Evolutionary conservation across 2,329 filamentous ascomycete species (phyloP), one percentile per base, ranked within the genome.

Genomic region (Fusarium euwallaceae): DNA sequence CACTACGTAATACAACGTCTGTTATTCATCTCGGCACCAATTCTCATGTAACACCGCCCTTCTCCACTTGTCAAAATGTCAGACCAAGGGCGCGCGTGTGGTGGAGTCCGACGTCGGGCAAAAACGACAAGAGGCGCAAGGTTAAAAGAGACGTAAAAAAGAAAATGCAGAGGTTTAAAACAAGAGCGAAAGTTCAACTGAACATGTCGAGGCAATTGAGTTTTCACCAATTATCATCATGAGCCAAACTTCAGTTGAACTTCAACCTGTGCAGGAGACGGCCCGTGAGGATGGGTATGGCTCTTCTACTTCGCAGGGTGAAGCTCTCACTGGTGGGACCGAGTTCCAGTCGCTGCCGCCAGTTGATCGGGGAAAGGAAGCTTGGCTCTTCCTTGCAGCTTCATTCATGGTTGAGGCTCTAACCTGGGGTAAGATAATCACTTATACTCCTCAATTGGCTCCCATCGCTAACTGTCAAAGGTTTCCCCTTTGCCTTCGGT

Each of bases 401-500:
- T 76, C 79, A 22, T 82, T 82, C 58, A 74, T 79, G 34, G 70
- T 82, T 48, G 81, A 83, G 62, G 81, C 80, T 14, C 62, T 83
- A 14, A 81, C 81, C 7, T 83, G 81, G 81, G 81, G 81, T 81
- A 59, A 61, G 67, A 20, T 14, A 29, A 2, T 20, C 48, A 2
- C 45, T n/a, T 2, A 12, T 11, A 61, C 43, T 1, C 32, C 5
- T 34, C 11, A 10, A 29, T 12, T 20, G 39, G 6, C 9, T 0
- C 4, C 36, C 5, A 16, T 16, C 2, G 6, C 8, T 61, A 2
- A 70, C 17, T 32, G 1, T 37, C 9, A 0, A 45, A 93, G 91
- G 92, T 3, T 93, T 94, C 66, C 89, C 91, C 0, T 91, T 91
- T 66, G 87, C 91, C 0, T 94, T 92, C 79, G 92, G 92, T 51